Conservation (phyloP, 371 early-diverging fungal species). For the Encephalitozoon hellem region DNA sequence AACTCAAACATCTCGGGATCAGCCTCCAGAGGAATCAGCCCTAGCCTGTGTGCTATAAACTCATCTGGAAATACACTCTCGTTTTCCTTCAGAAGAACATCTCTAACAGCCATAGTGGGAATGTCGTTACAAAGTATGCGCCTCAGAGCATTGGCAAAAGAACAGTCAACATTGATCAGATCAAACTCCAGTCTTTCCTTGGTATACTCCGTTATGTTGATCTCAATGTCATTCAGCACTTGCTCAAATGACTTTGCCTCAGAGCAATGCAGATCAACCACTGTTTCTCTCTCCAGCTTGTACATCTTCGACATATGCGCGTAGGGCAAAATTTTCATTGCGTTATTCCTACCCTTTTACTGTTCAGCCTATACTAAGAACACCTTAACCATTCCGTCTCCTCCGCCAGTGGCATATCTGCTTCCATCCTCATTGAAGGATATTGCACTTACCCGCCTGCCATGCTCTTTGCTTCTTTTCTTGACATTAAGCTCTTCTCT, state of each 20-base stretch:
- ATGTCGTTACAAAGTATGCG: conserved; percentile 91
- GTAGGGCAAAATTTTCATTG: neutral
- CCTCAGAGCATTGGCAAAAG: conserved; percentile 81
- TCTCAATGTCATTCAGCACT: conserved; percentile 5
- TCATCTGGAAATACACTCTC: conserved; percentile 92
- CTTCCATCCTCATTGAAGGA: conserved; percentile 22
- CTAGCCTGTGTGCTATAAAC: conserved; percentile 89
- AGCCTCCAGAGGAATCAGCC: conserved; percentile 79
- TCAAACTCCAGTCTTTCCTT: conserved; percentile 42
- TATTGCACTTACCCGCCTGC: conserved; percentile 18
- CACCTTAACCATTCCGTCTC: conserved; percentile 27
- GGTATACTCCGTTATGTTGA: conserved; percentile 23
- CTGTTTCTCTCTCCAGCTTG: conserved; percentile 11
- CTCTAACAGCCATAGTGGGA: conserved; percentile 94
- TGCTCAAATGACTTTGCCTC: conserved; percentile 12
- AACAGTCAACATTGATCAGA: conserved; percentile 34
- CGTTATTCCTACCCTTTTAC: neutral
- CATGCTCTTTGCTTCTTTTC: conserved; percentile 6
- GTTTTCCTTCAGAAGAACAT: conserved; percentile 85
- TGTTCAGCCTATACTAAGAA: neutral
- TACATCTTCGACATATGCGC: conserved; percentile 20
- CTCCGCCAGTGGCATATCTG: conserved; percentile 31
- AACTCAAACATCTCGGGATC: conserved; percentile 70
- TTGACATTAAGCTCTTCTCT: neutral
- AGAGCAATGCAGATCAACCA: neutral